These are phyloP conservation scores for Camellia japonica DNA, from an alignment of 148 eudicot species.

Conservation along the genomic window DNA sequence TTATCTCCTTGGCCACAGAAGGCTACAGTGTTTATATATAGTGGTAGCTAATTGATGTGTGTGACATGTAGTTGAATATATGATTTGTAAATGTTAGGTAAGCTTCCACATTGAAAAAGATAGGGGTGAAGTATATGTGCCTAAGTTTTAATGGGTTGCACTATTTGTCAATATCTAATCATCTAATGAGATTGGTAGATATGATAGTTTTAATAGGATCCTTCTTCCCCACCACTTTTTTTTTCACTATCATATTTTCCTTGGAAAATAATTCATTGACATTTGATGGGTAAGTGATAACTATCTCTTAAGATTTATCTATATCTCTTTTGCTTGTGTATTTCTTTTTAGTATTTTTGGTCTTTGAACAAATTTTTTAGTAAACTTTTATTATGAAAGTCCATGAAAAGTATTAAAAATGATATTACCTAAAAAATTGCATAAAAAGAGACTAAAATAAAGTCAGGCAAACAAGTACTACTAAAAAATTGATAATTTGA, in stretches of 20 bases:
- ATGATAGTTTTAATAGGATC: conserved; percentile 1
- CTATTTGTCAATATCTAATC: conserved; percentile 2
- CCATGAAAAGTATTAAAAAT: too few species aligned
- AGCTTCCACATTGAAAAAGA: conserved; percentile 21
- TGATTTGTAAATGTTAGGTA: conserved; percentile 30
- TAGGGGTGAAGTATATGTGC: not conserved
- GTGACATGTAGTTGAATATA: conserved; percentile 25
- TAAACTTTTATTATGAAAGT: too few species aligned
- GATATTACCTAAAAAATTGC: too few species aligned
- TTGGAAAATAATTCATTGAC: conserved; percentile 16
- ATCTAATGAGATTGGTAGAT: not conserved
- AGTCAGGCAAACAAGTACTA: too few species aligned
- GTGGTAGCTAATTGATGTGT: not conserved
- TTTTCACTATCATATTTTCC: not conserved
- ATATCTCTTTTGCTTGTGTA: not conserved
- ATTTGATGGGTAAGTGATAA: not conserved
- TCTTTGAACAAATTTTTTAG: too few species aligned
- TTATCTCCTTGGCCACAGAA: conserved; percentile 11
- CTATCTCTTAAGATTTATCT: too few species aligned
- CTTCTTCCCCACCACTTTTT: not conserved
- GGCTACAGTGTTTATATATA: not conserved
- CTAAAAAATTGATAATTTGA: too few species aligned
- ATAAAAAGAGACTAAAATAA: too few species aligned
- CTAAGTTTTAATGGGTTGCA: not conserved
- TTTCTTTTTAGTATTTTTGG: not conserved